Conservation (phyloP, 163 green algal genomes). For the Chlamydomonas reinhardtii region DNA sequence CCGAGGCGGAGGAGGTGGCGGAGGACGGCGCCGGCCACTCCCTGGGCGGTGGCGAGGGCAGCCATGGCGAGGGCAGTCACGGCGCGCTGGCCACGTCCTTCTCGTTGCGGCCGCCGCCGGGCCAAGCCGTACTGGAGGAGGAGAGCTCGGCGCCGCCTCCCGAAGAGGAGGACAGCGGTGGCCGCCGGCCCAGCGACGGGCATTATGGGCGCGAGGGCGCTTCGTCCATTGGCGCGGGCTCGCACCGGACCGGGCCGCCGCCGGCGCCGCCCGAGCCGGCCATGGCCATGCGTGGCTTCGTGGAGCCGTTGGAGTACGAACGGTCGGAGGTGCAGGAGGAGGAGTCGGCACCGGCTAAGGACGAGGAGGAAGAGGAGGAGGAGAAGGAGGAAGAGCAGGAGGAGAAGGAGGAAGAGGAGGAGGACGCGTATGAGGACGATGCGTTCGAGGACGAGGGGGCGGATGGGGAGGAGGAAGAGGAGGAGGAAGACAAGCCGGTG, state of each 20-base stretch:
- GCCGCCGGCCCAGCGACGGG: not conserved
- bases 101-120: too few relatives aligned
- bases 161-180: not conserved
- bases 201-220: not conserved
- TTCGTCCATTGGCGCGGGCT: too few relatives aligned
- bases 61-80: too few relatives aligned
- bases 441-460: not conserved
- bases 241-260: too few relatives aligned
- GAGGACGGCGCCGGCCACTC: not conserved
- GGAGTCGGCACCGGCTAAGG: too few relatives aligned
- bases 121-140: not conserved
- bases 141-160: not conserved
- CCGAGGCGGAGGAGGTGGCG: not conserved
- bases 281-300: constrained; percentile 42
- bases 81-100: too few relatives aligned
- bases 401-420: not conserved
- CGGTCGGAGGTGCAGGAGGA: not conserved
- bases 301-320: constrained; percentile 34
- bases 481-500: constrained; percentile 25
- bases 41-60: too few relatives aligned
- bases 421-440: not conserved
- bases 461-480: constrained; percentile 13
- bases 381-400: not conserved
- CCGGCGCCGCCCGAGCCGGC: not conserved
- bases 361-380: not conserved